These are phyloP conservation scores for Candida oleophila DNA, from an alignment of 805 yeast genomes.

Conservation along the genomic window DNA sequence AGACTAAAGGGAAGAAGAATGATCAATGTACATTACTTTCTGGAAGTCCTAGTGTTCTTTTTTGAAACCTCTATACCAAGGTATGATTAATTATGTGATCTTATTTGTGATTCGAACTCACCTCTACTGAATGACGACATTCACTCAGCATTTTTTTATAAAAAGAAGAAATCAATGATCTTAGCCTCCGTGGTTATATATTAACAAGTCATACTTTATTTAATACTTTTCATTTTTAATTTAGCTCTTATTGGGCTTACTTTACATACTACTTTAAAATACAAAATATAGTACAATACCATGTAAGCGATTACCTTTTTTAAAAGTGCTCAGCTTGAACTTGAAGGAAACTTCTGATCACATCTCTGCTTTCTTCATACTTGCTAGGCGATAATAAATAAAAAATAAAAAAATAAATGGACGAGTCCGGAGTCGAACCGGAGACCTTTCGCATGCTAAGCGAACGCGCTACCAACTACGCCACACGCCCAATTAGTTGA, in stretches of 20 bases:
- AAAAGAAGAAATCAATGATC: not conserved
- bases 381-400: too few species aligned
- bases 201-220: not conserved
- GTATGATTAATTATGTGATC: not conserved
- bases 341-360: too few species aligned
- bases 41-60: not conserved
- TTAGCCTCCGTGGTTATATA: not conserved
- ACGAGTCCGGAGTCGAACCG: conserved; percentile 46
- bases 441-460: conserved; percentile 51
- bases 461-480: conserved; percentile 52
- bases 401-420: conserved; percentile 22
- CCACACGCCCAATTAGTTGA: conserved; percentile 42
- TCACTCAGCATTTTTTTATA: not conserved
- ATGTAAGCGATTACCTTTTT: not conserved
- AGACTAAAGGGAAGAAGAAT: not conserved
- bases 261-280: not conserved
- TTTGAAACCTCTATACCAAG: not conserved
- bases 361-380: too few species aligned
- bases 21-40: not conserved
- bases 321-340: too few species aligned
- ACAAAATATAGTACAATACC: not conserved
- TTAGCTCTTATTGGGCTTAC: not conserved
- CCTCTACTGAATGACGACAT: not conserved
- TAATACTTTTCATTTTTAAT: not conserved
- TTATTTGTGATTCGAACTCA: not conserved